Evolutionary conservation across 768 basidiomycete species (phyloP), one percentile per base, ranked within the genome.

Genomic region (Calocybe cyanea): DNA sequence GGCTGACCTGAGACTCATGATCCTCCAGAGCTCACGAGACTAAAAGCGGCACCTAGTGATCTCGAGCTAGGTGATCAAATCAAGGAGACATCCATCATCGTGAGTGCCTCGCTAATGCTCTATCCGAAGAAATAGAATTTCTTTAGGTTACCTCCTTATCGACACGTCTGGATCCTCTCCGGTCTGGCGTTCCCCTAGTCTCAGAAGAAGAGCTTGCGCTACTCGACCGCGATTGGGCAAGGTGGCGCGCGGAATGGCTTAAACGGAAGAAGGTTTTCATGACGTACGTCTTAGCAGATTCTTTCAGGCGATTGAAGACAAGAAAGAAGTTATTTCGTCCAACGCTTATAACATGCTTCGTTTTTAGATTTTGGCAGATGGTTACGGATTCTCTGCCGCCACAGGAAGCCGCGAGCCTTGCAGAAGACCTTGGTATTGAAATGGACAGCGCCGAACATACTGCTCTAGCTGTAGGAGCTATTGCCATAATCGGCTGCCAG

Each of bases 221-320:
- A 48, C 68, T 93, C 42, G 83, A 92, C 48, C 60, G 64, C 1
- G 87, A 92, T 24, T 93, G 91, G 86, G 65, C 56, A 5, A 80
- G 76, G 57, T 94, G 91, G 91, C 72, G 85, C 50, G 72, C 75
- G 3, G 85, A 92, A 67, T 95, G 92, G 92, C 63, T 78, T 25
- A 72, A 76, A 18, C 73, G 92, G 45, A 79, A 76, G 58, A 92
- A 87, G 60, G 67, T 85, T 2, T 95, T 91, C 65, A 77, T 71
- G 47, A 77, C 70, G 90, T 90, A 69, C 57, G 84, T 72, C 15
- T 35, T 18, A 23, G 31, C 21, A 34, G 15, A 14, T 21, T 15
- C 17, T 44, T 18, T 39, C 11, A 15, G 15, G 23, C 9, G 25
- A 33, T 19, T 25, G 11, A 23, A 25, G 23, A 21, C 11, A 11